Evolutionary conservation across 2,329 filamentous ascomycete genomes (phyloP), one percentile per base, ranked within the genome.

Genomic region (Hypoxylon sp.): DNA sequence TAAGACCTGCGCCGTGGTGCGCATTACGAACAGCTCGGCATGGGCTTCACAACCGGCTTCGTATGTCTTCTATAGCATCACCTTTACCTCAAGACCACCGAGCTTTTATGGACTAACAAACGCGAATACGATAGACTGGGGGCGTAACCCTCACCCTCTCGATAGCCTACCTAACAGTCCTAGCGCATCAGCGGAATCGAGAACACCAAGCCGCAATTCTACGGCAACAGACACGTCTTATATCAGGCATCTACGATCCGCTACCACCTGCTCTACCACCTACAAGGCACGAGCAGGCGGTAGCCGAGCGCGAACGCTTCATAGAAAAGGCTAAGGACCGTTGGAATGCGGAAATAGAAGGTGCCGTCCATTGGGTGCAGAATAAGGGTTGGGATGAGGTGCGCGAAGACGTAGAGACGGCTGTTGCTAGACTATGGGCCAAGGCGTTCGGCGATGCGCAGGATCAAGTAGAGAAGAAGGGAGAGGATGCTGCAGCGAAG

Each of bases 31-130:
- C 45, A 60, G 41, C 63, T 70, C 69, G 81, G 64, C 72, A 93
- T 93, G 91, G 90, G 91, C 76, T 93, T 93, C 83, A 86, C 87
- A 72, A 85, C 89, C 45, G 91, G 92, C 73, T 92, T 94, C 79
- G 92, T 94, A 85, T 70, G 90, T 82, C 57, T 53, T 25, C 43
- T 25, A 14, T 9, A 21, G 41, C 52, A 50, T 41, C 32, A 13
- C 30, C 46, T 17, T 19, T 7, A n/a, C 34, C 36, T 10, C n/a
- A 23, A 9, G 17, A 32, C 43, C 50, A 0, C 21, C 48, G 34
- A 11, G 38, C 17, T 10, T 11, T 7, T 52, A 30, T 48, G 17
- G 30, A 45, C 43, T 58, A 11, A 43, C 32, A 57, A 59, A 19
- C 28, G 28, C 55, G 7, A 52, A 11, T 25, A 38, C 10, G 13